Conservation (phyloP, 192 early-diverging fungal genomes). For the Mortierella antarctica region DNA sequence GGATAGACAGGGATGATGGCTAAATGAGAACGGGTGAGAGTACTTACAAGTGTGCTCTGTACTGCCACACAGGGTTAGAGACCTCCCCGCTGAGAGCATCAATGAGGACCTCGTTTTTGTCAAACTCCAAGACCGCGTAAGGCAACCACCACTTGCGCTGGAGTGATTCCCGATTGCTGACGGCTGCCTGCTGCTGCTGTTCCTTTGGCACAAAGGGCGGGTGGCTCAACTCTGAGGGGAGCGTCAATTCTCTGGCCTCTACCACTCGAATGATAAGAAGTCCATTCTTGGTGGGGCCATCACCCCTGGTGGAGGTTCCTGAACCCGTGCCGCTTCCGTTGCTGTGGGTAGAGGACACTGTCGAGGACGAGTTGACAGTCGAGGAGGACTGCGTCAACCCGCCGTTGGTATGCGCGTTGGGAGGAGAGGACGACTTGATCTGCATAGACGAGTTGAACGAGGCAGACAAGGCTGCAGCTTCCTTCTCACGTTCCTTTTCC, state of each 20-base stretch:
- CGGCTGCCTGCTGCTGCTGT: constrained; percentile 6
- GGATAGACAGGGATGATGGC: background rate
- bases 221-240: constrained; percentile 70
- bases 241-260: constrained; percentile 81
- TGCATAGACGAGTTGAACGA: constrained; percentile 14
- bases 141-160: constrained; percentile 77
- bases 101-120: constrained; percentile 93
- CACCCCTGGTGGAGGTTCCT: background rate
- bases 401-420: constrained; percentile 5
- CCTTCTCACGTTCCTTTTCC: constrained; percentile 51
- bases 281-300: constrained; percentile 48
- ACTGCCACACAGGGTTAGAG: constrained; percentile 80
- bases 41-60: constrained; percentile 84
- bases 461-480: constrained; percentile 30
- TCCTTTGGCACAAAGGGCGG: constrained; percentile 44
- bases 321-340: constrained; percentile 3
- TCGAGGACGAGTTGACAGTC: constrained; percentile 1
- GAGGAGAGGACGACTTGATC: constrained; percentile 31
- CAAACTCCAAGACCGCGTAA: constrained; percentile 92
- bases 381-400: background rate
- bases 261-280: constrained; percentile 85
- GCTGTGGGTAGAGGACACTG: background rate
- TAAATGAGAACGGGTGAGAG: background rate
- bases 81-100: constrained; percentile 83
- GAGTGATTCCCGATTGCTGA: constrained; percentile 61